These are phyloP conservation scores for Macrolepiota albuminosa DNA, from an alignment of 768 basidiomycete species.

Conservation along the genomic window DNA sequence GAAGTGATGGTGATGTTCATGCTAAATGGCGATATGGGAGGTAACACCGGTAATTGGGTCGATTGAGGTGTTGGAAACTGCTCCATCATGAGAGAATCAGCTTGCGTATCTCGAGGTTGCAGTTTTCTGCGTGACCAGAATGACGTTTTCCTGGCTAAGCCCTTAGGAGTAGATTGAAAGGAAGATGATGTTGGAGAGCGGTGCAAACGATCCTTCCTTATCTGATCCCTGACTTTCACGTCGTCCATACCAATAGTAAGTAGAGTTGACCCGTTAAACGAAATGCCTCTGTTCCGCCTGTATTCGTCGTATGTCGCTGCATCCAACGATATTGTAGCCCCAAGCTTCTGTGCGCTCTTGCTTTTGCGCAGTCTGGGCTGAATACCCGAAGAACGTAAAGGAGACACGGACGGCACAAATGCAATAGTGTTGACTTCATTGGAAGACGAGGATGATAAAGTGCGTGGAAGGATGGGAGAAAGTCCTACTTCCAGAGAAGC, in stretches of 20 bases:
- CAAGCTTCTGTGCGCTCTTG: conserved; percentile 48
- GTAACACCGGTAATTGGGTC: conserved; percentile 24
- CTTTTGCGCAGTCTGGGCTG: conserved; percentile 36
- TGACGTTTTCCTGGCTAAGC: conserved; percentile 53
- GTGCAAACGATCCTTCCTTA: conserved; percentile 22
- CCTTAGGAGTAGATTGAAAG: conserved; percentile 28
- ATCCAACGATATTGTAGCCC: conserved; percentile 19
- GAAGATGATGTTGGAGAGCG: conserved; percentile 5
- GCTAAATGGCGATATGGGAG: conserved; percentile 24
- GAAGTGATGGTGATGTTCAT: conserved; percentile 23
- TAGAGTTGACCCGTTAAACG: conserved; percentile 45
- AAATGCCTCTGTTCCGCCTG: conserved; percentile 49
- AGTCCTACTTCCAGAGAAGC: conserved; percentile 57
- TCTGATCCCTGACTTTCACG: conserved; percentile 43
- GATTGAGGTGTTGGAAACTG: conserved; percentile 10
- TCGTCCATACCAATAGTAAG: conserved; percentile 31
- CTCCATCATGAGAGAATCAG: conserved; percentile 3
- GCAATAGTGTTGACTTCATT: conserved; percentile 46
- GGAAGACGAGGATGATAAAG: conserved; percentile 35
- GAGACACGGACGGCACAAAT: conserved; percentile 29
- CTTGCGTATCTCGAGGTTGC: conserved; percentile 14
- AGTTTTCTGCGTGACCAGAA: conserved; percentile 61
- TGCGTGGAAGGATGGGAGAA: conserved; percentile 44
- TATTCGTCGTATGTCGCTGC: conserved; percentile 12
- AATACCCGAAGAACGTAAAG: conserved; percentile 1